Evolutionary conservation across 441 rosid genomes (phyloP).

Genomic region (Omphalea diandra): DNA sequence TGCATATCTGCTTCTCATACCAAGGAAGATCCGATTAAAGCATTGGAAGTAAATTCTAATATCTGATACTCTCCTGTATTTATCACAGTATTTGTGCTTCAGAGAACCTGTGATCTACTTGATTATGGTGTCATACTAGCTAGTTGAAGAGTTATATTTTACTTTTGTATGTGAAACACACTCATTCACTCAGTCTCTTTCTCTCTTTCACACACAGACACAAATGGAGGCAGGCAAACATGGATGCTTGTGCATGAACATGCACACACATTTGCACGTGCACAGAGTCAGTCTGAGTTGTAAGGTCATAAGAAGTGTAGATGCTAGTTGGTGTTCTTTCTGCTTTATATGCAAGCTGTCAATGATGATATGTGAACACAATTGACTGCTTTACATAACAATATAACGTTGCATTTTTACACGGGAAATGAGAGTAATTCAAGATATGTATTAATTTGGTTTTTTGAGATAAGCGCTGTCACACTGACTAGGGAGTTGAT

Average conservation of each 20-base stretch:
- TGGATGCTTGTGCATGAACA: background rate
- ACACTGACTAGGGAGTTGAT: background rate
- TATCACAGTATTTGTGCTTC: background rate
- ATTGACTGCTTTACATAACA: background rate
- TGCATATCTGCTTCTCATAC: constrained; percentile 89
- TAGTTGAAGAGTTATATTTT: background rate
- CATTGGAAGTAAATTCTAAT: constrained; percentile 52
- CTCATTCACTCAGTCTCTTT: background rate
- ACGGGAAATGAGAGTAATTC: background rate
- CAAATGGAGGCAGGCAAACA: no score
- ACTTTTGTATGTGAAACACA: background rate
- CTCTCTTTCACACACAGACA: background rate
- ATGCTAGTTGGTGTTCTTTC: background rate
- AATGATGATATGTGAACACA: background rate
- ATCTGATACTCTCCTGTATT: background rate
- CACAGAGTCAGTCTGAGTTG: background rate
- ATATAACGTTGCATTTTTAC: background rate
- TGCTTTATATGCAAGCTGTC: constrained; percentile 1
- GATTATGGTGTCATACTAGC: background rate
- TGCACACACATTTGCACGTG: background rate
- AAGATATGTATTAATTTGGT: background rate
- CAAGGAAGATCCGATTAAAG: constrained; percentile 70
- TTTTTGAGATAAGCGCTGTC: background rate
- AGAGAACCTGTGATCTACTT: background rate
- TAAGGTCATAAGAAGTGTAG: background rate